Evolutionary conservation across 2,329 filamentous ascomycete genomes (phyloP), one percentile per base, ranked within the genome.

Genomic region (Coniochaeta sp.): DNA sequence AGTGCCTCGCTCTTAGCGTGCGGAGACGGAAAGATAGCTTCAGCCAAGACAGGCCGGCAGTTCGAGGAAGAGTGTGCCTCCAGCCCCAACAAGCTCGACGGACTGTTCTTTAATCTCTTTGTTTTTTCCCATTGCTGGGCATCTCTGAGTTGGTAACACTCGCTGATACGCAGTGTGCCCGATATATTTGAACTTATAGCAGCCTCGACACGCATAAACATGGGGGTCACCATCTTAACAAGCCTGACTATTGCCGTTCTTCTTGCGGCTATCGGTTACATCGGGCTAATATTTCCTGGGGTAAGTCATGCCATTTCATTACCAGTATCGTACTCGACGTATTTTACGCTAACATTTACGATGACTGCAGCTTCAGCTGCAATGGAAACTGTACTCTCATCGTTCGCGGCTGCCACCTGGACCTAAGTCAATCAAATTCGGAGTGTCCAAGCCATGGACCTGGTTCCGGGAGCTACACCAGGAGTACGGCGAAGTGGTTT

Each of bases 401-500:
- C 72, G 75, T 24, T 69, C 68, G 1, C 66, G 74, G 22, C 73
- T 77, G 0, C 75, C 75, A 0, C 75, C 75, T 0, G 74, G 75
- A 0, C 75, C 75, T 17, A 70, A 69, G n/a, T 61, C 59, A 0
- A 65, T 75, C 62, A 74, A 68, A 50, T 73, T 73, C 0, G 75
- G 75, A 17, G 66, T 76, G 16, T 64, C 64, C 0, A 76, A 76
- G 47, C 75, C 75, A 19, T 77, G 75, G 75, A 62, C 76, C 1
- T 77, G 75, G 75, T 77, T 77, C 50, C 71, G 71, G 36, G 68
- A 75, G 58, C 67, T 77, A 1, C 70, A 70, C 56, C 61, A 70
- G 9, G 63, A 75, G 54, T 72, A 75, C 28, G 75, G 74, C 50
- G 75, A 78, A 55, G 73, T 78, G 0, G 73, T 77, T 16, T 77